Conservation (phyloP, 179 eudicot species). For the Spinacia oleracea region DNA sequence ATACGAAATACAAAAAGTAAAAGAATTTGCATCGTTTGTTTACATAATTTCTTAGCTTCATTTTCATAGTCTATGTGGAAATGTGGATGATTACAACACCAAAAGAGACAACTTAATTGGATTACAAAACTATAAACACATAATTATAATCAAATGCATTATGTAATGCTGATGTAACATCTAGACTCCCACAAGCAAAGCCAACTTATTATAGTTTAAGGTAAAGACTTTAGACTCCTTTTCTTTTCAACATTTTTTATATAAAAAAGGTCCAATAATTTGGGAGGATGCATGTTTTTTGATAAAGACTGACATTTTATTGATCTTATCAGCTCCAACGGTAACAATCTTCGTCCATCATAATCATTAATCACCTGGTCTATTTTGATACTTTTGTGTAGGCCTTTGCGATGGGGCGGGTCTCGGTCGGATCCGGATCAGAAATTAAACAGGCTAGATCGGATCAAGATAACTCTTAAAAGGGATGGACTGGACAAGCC, state of each 20-base stretch:
- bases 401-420: too few species aligned
- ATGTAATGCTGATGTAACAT: conserved; percentile 11
- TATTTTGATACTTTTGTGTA: too few species aligned
- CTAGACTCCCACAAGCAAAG: conserved; percentile 19
- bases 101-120: neutral
- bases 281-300: neutral
- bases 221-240: neutral
- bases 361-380: too few species aligned
- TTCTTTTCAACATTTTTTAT: neutral
- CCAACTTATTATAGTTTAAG: neutral
- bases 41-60: neutral
- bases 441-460: too few species aligned
- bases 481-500: too few species aligned
- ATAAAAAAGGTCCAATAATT: neutral
- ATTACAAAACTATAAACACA: neutral
- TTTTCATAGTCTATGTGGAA: conserved; percentile 2
- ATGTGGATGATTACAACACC: conserved; percentile 16
- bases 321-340: too few species aligned
- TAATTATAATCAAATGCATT: neutral
- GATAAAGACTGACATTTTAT: neutral
- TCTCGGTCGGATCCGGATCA: too few species aligned
- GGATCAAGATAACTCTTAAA: too few species aligned
- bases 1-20: too few species aligned
- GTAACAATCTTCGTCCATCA: too few species aligned
- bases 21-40: too few species aligned